Conservation (phyloP, 164 flowering plant genomes). For the Aristolochia californica region DNA sequence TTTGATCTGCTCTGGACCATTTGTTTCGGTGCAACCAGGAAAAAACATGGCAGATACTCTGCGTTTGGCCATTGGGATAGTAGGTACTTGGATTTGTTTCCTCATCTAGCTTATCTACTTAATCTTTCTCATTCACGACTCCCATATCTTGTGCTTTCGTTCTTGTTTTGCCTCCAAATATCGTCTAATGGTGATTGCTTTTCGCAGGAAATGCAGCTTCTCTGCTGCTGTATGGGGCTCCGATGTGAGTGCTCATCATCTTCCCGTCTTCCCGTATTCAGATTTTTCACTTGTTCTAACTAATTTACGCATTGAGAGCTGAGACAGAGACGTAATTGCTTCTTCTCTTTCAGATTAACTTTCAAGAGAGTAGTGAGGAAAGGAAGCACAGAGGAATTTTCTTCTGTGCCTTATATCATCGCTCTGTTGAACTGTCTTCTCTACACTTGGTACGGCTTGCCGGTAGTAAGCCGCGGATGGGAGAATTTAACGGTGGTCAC, state of each 20-base stretch:
- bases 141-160: too few species aligned
- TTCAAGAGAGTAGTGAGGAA: constrained; percentile 48
- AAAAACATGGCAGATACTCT: constrained; percentile 29
- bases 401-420: constrained; percentile 53
- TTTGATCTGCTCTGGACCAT: too few species aligned
- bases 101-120: too few species aligned
- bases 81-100: too few species aligned
- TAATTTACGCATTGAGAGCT: too few species aligned
- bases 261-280: too few species aligned
- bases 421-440: constrained; percentile 54
- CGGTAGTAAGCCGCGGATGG: constrained; percentile 62
- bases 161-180: too few species aligned
- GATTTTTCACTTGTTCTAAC: too few species aligned
- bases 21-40: background rate
- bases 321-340: too few species aligned
- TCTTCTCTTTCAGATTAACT: constrained; percentile 34
- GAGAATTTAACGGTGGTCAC: constrained; percentile 57
- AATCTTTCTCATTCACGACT: too few species aligned
- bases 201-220: constrained; percentile 65
- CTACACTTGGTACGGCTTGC: constrained; percentile 73
- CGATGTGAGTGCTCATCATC: constrained; percentile 27
- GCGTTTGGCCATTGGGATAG: constrained; percentile 29
- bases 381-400: constrained; percentile 54
- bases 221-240: constrained; percentile 48
- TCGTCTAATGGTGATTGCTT: too few species aligned